These are phyloP conservation scores for Heliamphora exappendiculata DNA, from an alignment of 148 eudicot species.

Conservation along the genomic window DNA sequence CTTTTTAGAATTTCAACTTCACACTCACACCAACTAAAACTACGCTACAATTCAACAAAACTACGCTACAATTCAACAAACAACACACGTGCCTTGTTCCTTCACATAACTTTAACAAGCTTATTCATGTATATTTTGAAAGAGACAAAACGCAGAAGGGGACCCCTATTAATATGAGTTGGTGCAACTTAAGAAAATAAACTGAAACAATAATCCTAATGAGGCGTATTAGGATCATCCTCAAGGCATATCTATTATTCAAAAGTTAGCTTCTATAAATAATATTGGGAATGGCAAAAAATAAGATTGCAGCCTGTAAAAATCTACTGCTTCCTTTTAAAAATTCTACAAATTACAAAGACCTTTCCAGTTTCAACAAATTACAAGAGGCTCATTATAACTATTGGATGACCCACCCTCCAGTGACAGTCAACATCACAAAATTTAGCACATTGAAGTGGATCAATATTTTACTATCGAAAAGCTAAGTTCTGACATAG, in stretches of 20 bases:
- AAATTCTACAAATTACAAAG: background rate
- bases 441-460: background rate
- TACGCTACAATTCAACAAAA: too few species aligned
- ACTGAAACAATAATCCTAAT: background rate
- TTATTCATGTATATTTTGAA: too few species aligned
- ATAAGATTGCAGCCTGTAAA: background rate
- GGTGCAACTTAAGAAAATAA: background rate
- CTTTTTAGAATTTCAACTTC: too few species aligned
- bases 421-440: background rate
- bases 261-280: background rate
- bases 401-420: background rate
- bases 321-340: background rate
- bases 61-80: too few species aligned
- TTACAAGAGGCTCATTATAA: background rate
- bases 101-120: too few species aligned
- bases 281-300: background rate
- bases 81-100: too few species aligned
- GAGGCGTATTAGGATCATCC: background rate
- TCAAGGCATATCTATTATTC: background rate
- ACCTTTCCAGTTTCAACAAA: background rate
- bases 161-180: too few species aligned
- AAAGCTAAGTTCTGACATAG: background rate
- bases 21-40: too few species aligned
- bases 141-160: too few species aligned
- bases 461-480: background rate